Percentiles rank a stretch among this genome's conserved stretches.
phyloP scores from a whole-genome alignment of 2,329 filamentous ascomycete genomes.

The Aspergillus sp. region DNA sequence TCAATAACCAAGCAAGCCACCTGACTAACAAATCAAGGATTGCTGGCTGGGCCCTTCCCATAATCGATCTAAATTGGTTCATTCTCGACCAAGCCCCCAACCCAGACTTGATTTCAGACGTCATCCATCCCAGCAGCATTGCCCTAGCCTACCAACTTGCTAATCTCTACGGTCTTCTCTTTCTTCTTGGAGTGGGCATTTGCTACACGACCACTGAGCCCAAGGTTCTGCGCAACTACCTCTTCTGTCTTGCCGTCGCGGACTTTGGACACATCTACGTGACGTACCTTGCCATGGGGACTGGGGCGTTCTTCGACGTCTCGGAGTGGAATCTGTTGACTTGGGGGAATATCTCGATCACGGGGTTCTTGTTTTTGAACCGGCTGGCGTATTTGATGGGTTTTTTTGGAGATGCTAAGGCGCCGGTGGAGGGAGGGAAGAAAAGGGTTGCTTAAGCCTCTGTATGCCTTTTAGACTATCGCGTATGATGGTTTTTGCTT shows the following conservation, averaged over 20 bases:
- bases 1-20: not conserved
- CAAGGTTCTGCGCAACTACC: conserved; percentile 60
- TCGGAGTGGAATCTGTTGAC: conserved; percentile 60
- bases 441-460: too few relatives aligned
- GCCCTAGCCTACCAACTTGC: conserved; percentile 62
- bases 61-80: conserved; percentile 56
- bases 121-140: conserved; percentile 35
- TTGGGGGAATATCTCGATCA: conserved; percentile 66
- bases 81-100: conserved; percentile 54
- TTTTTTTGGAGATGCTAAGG: conserved; percentile 46
- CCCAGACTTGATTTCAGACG: conserved; percentile 29
- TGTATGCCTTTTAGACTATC: too few relatives aligned
- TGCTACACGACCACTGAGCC: conserved; percentile 59
- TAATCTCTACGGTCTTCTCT: conserved; percentile 62
- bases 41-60: conserved; percentile 51
- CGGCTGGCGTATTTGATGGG: conserved; percentile 55
- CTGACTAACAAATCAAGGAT: conserved; percentile 40
- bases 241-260: conserved; percentile 57
- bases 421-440: not conserved
- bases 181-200: conserved; percentile 57
- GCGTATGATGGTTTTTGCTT: too few relatives aligned
- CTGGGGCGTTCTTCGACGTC: conserved; percentile 48
- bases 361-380: conserved; percentile 52
- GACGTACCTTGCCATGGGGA: conserved; percentile 54
- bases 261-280: conserved; percentile 63